Conservation (phyloP, 768 basidiomycete species). For the Cubamyces sp. region DNA sequence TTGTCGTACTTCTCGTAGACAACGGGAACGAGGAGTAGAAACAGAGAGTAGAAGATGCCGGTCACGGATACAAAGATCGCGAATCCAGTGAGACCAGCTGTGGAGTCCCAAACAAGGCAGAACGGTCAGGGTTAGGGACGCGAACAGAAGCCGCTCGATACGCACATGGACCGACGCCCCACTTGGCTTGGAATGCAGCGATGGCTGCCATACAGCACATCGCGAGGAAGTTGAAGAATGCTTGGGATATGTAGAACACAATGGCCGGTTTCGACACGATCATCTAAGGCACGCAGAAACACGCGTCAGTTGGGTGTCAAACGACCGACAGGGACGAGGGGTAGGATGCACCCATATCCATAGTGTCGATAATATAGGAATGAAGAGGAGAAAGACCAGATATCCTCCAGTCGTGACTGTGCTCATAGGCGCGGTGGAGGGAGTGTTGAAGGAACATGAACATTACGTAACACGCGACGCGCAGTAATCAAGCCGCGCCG, state of each 20-base stretch:
- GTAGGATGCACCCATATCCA: constrained; percentile 66
- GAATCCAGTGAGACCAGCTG: constrained; percentile 88
- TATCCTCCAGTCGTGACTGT: constrained; percentile 41
- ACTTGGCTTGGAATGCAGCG: constrained; percentile 86
- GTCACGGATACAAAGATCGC: constrained; percentile 78
- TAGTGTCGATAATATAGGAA: constrained; percentile 65
- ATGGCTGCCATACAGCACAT: constrained; percentile 92
- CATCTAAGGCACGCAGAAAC: constrained; percentile 55
- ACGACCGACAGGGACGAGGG: constrained; percentile 18
- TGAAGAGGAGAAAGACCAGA: constrained; percentile 64
- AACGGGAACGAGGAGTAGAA: constrained; percentile 79
- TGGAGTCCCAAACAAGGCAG: constrained; percentile 4
- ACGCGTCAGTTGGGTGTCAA: constrained; percentile 26
- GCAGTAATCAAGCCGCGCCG: constrained; percentile 3
- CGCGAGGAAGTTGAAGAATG: constrained; percentile 92
- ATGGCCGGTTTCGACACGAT: constrained; percentile 85
- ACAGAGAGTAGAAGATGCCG: constrained; percentile 72
- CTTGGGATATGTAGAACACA: constrained; percentile 74
- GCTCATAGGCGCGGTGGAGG: constrained; percentile 29
- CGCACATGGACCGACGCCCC: constrained; percentile 85
- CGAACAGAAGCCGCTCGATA: constrained; percentile 25
- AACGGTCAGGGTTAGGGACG: background rate
- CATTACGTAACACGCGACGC: constrained; percentile 49
- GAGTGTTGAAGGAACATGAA: constrained; percentile 42
- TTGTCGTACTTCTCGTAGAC: constrained; percentile 87